Conservation (phyloP, 148 eudicot genomes). For the Rheum nobile region DNA sequence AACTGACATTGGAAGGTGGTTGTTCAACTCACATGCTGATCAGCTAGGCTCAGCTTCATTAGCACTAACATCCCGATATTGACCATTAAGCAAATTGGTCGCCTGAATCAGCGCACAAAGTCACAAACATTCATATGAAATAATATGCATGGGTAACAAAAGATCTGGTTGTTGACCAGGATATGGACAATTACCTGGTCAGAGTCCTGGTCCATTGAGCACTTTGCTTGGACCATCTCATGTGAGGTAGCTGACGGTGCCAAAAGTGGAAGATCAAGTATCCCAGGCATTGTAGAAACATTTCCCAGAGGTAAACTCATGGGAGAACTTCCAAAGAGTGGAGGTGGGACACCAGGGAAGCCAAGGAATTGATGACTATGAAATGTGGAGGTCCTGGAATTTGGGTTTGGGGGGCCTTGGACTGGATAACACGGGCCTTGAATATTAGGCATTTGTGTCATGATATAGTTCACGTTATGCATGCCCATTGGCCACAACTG, state of each 20-base stretch:
- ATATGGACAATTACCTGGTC: not conserved
- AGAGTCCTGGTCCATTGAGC: not conserved
- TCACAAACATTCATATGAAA: not conserved
- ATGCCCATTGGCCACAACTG: slow-evolving; percentile 66
- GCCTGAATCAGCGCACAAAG: not conserved
- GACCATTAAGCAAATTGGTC: not conserved
- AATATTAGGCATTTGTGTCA: slow-evolving; percentile 23
- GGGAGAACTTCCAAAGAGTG: not conserved
- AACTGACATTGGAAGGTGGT: not conserved
- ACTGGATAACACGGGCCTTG: not conserved
- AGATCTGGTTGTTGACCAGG: not conserved
- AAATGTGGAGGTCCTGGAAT: not conserved
- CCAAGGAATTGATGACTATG: not conserved
- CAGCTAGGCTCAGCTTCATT: not conserved
- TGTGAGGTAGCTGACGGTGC: not conserved
- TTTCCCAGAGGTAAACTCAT: too few relatives aligned
- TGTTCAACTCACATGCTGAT: not conserved
- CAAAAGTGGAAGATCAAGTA: not conserved
- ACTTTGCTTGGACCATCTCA: not conserved
- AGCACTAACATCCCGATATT: not conserved
- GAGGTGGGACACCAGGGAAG: too few relatives aligned
- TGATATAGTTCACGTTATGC: slow-evolving; percentile 33
- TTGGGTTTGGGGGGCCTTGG: not conserved
- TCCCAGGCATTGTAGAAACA: not conserved
- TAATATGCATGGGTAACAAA: not conserved